These are phyloP conservation scores for Mycena sp. DNA, from an alignment of 1,284 basidiomycete species.

Conservation along the genomic window DNA sequence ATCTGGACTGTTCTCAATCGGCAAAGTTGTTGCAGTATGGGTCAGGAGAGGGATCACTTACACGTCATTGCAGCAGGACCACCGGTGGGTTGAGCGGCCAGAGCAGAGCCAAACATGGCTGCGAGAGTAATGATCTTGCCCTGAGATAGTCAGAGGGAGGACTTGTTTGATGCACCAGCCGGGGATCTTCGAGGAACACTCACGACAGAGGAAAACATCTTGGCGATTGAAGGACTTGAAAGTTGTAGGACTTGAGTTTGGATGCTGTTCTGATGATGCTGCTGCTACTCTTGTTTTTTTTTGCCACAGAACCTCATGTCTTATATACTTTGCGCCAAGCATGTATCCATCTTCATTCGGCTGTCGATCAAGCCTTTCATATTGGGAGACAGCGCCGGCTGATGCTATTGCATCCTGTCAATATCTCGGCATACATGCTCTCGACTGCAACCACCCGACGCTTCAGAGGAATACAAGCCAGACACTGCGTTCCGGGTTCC, in stretches of 20 bases:
- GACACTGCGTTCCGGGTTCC: too few relatives aligned
- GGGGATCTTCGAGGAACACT: conserved; percentile 1
- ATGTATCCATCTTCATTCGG: too few relatives aligned
- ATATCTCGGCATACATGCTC: not conserved
- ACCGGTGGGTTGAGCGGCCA: not conserved
- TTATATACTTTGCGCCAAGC: too few relatives aligned
- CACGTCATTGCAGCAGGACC: conserved; percentile 6
- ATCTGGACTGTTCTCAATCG: conserved; percentile 7
- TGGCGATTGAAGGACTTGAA: not conserved
- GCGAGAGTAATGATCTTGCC: conserved; percentile 3
- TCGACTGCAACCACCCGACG: too few relatives aligned
- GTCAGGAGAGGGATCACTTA: conserved; percentile 4
- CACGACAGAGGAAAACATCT: conserved; percentile 7
- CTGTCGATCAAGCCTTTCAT: too few relatives aligned
- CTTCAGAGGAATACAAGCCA: too few relatives aligned
- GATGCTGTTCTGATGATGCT: not conserved
- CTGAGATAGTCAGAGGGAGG: not conserved
- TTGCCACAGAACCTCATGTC: too few relatives aligned
- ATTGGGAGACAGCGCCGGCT: too few relatives aligned
- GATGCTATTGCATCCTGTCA: not conserved
- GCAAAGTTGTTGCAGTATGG: conserved; percentile 1
- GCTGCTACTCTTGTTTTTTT: not conserved
- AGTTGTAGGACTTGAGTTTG: not conserved
- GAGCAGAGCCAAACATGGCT: conserved; percentile 2
- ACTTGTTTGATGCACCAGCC: conserved; percentile 1